phyloP scores from a whole-genome alignment of 2,329 filamentous ascomycete genomes.

The Microdochium bolleyi region DNA sequence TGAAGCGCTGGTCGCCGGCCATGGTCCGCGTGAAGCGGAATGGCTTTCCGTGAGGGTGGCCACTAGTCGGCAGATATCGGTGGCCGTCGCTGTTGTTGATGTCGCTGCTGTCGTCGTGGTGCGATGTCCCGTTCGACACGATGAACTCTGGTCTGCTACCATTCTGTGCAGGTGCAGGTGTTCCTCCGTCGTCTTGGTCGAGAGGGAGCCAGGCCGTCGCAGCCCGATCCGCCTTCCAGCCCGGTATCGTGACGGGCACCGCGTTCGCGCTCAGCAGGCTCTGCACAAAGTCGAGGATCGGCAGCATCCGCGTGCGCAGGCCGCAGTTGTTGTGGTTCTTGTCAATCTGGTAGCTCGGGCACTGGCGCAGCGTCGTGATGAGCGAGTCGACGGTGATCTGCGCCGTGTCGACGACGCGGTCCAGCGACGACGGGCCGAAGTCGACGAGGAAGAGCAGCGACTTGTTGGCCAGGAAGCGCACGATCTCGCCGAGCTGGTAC shows the following conservation, averaged over 20 bases:
- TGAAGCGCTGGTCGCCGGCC: constrained; percentile 40
- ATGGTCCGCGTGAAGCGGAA: constrained; percentile 45
- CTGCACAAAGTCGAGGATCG: constrained; percentile 57
- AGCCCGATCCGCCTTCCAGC: constrained; percentile 35
- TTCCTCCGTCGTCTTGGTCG: constrained; percentile 7
- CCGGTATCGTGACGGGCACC: constrained; percentile 31
- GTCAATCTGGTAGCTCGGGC: constrained; percentile 67
- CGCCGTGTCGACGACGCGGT: constrained; percentile 38
- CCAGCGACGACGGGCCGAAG: constrained; percentile 40
- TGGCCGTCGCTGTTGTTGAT: neutral
- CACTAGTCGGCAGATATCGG: neutral
- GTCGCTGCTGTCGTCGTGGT: neutral
- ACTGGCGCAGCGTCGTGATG: constrained; percentile 54
- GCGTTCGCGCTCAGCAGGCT: constrained; percentile 41
- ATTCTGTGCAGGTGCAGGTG: constrained; percentile 7
- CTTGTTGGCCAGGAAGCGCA: constrained; percentile 60
- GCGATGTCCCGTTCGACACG: neutral
- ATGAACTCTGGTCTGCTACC: constrained; percentile 6
- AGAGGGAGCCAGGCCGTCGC: constrained; percentile 30
- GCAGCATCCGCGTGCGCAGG: constrained; percentile 54
- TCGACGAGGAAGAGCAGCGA: constrained; percentile 52
- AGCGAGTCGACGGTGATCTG: constrained; percentile 54
- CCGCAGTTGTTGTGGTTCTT: constrained; percentile 68
- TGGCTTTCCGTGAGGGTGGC: constrained; percentile 3
- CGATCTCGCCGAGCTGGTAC: constrained; percentile 71